These are phyloP conservation scores for Aspergillus sclerotialis DNA, from an alignment of 2,329 filamentous ascomycete genomes.

Conservation along the genomic window DNA sequence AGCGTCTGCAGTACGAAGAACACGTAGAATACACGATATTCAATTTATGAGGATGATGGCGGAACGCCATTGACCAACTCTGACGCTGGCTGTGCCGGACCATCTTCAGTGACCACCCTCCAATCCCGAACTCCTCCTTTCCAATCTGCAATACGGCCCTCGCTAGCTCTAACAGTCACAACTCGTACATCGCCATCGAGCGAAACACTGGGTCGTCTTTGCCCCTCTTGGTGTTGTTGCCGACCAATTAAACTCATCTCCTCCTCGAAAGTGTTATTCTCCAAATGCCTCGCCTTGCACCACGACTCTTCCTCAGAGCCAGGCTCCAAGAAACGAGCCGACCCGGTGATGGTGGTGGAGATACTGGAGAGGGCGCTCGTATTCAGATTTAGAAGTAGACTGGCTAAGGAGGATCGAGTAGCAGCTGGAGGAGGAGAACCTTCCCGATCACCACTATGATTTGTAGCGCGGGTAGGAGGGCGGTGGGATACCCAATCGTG, in stretches of 20 bases:
- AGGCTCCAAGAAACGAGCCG: constrained; percentile 62
- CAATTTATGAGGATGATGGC: constrained; percentile 8
- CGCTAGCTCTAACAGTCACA: constrained; percentile 74
- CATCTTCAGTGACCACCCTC: constrained; percentile 33
- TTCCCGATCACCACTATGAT: constrained; percentile 44
- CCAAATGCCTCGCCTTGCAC: constrained; percentile 75
- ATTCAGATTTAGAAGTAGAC: constrained; percentile 83
- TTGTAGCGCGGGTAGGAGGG: constrained; percentile 62
- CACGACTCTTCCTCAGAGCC: constrained; percentile 78
- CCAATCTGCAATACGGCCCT: constrained; percentile 87
- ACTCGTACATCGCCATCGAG: constrained; percentile 74
- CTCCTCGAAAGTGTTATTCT: constrained; percentile 80
- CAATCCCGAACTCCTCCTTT: constrained; percentile 90
- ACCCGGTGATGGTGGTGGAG: constrained; percentile 88
- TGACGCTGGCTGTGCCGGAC: constrained; percentile 14
- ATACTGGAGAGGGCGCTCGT: constrained; percentile 81
- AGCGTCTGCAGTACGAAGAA: not conserved
- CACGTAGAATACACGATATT: not conserved
- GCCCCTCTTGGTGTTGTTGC: constrained; percentile 18
- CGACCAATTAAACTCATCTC: constrained; percentile 40
- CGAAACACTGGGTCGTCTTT: constrained; percentile 50
- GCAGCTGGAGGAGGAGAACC: constrained; percentile 58
- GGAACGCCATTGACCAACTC: constrained; percentile 24
- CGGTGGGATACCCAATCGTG: constrained; percentile 97
- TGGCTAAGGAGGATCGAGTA: constrained; percentile 67